Base-by-base conservation (phyloP, 805 yeast genomes). In the Saturnispora saitoi region DNA sequence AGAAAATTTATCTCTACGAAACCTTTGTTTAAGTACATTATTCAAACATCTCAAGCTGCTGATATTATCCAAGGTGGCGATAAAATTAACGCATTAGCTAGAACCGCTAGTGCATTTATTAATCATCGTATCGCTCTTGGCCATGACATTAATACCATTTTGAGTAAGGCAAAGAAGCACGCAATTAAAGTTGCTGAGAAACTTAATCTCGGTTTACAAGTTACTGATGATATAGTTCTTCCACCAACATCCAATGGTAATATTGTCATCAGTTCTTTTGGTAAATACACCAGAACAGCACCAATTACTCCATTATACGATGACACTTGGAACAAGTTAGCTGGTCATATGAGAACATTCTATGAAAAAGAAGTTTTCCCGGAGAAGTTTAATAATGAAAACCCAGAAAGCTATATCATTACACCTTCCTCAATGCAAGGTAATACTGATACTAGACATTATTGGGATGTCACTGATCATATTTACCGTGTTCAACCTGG, bases 81-180 rank as follows among this genome's bases (percentile, higher is more conserved):
- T 48, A 86, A 86, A 64, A 70, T 80, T 26, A 86, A 86, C 59
- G 88, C 93, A 1, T 66, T 85, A 41, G 93, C 95, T 1, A 90
- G 84, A 60, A 65, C 70, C 24, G 76, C 77, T 3, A 62, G 66
- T 30, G 69, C 78, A 43, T 58, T 71, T 31, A 69, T 81, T 38
- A 84, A 86, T 64, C 83, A 83, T 58, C 71, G 93, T 57, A 70
- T 65, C 42, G 29, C 68, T 62, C 68, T 69, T 15, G 57, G 58
- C 7, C 53, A 61, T 20, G 64, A 69, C 1, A 56, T 58, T 4
- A 52, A 61, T 4, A 70, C 69, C 43, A 50, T 69, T n/a, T 78
- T 41, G 84, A 77, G 49, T 70, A 80, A 63, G 26, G 68, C 66
- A 4, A 47, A 66, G 24, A 51, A 51, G 3, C 62, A 69, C 36